Base-by-base conservation (phyloP, 225 moss, liverwort and hornwort species). In the Sphagnum contortum region DNA sequence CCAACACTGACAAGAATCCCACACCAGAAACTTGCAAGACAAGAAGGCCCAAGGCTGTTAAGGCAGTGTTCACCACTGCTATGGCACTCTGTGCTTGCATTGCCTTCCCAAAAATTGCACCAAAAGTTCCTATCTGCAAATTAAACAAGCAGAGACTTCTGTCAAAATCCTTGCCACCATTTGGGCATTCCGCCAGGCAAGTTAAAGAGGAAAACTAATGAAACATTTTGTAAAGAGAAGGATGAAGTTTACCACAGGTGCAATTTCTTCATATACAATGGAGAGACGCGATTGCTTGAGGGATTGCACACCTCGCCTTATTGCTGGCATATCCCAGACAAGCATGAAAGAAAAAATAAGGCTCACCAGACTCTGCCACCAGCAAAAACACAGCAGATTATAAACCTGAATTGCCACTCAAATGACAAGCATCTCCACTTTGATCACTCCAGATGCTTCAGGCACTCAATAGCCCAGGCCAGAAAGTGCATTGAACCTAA, bases 311-410 rank as follows among this genome's bases (percentile, higher is more conserved):
- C 80, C 80, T 9, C 61, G 13, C 48, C 71, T 58, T 8, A 84
- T 80, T 54, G 80, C 80, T 55, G 84, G 84, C 84, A 84, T 84
- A 55, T 84, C 84, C 84, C 84, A 84, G 5, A 84, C 84, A 57
- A 84, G 80, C 84, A 84, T 84, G 64, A 80, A 84, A 8, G 84
- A 84, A 68, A 84, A 84, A 58, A 80, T 80, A 52, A 84, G 53
- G 68, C 84, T 84, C 52, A 84, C 80, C 69, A 80, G 64, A 68
- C 84, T 80, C 84, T 84, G 84, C 61, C 63, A 47, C 46, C 9
- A 69, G 5, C 49, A 49, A n/a, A 29, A 29, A 29, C 29, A 29
- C 29, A 29, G 29, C 29, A 29, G 29, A 29, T 29, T 29, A 29
- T 29, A 29, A 29, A 29, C 1, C 29, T 29, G 29, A 29, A 29